Evolutionary conservation across 2,329 filamentous ascomycete species (phyloP), one percentile per base, ranked within the genome.

Genomic region (Epichloe sylvatica): DNA sequence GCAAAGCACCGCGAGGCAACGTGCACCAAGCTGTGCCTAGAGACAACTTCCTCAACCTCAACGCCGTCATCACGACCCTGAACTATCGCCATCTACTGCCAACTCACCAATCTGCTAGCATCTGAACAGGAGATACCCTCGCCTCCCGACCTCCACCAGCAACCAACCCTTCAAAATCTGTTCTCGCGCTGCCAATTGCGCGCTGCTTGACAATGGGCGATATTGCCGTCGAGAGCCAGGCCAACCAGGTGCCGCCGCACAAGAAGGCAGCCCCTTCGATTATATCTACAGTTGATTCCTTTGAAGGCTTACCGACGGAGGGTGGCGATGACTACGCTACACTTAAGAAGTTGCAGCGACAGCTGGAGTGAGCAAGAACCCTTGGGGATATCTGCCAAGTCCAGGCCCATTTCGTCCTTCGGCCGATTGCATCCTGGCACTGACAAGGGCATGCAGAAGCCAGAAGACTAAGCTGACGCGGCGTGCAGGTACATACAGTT

Each of bases 271-370:
- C 81, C 60, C 60, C 83, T 47, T 85, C 83, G 54, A 82, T 84
- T 62, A 92, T 95, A 70, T 86, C 88, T 39, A 91, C 86, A 68
- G 84, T 95, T 68, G 89, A 95, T 66, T 83, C 84, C 58, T 81
- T 96, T 56, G 91, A 96, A 68, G 89, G 88, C 53, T 74, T 89
- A 54, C 78, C 81, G 15, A 80, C 80, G 50, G 89, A 95, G 62
- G 83, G 82, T 46, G 86, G 81, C 56, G 91, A 97, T 67, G 91
- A 97, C 66, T 98, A 98, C 68, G 88, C 86, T 47, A 89, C 84
- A 39, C 77, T 97, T 68, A 98, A 98, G 77, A 92, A 94, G 74
- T 80, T 97, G 56, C 91, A 98, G 70, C 78, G 91, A 66, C 90
- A 97, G 74, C 74, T 97, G 60, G 92, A 98, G 82, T 97, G 78